Conservation (phyloP, 2,329 filamentous ascomycete genomes). For the Nigrograna mackinnonii region DNA sequence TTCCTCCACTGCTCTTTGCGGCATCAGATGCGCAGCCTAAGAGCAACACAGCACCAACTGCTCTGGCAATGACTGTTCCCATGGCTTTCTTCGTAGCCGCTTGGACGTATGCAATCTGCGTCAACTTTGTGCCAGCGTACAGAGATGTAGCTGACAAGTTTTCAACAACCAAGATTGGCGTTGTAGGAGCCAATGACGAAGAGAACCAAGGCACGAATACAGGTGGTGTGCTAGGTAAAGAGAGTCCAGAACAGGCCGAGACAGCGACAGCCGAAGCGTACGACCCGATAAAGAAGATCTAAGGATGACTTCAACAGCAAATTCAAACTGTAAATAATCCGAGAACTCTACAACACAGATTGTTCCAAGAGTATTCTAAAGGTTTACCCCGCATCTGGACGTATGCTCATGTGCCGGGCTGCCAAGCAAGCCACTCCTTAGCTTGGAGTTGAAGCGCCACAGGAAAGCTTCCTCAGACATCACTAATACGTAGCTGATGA, state of each 20-base stretch:
- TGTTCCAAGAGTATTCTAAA: too few species aligned
- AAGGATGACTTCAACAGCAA: neutral
- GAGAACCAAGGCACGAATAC: constrained; percentile 14
- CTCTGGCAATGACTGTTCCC: constrained; percentile 69
- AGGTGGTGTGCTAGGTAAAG: constrained; percentile 5
- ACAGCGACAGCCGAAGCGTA: too few species aligned
- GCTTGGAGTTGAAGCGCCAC: too few species aligned
- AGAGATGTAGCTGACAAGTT: constrained; percentile 63
- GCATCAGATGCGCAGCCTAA: constrained; percentile 66
- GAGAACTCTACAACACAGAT: too few species aligned
- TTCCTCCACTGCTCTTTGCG: constrained; percentile 72
- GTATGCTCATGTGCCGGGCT: too few species aligned
- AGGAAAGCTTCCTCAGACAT: too few species aligned
- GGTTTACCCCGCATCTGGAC: too few species aligned
- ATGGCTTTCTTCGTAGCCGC: constrained; percentile 55
- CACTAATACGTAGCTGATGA: too few species aligned
- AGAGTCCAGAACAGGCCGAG: constrained; percentile 6
- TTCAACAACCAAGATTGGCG: constrained; percentile 50
- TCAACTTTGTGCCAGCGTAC: constrained; percentile 70
- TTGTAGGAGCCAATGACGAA: constrained; percentile 40
- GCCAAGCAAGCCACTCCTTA: too few species aligned
- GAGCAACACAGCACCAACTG: constrained; percentile 46
- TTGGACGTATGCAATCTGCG: constrained; percentile 48
- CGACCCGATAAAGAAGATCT: constrained; percentile 2
- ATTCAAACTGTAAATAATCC: too few species aligned